Evolutionary conservation across 2,329 filamentous ascomycete species (phyloP), one percentile per base, ranked within the genome.

Genomic region (Alternaria gansuensis): DNA sequence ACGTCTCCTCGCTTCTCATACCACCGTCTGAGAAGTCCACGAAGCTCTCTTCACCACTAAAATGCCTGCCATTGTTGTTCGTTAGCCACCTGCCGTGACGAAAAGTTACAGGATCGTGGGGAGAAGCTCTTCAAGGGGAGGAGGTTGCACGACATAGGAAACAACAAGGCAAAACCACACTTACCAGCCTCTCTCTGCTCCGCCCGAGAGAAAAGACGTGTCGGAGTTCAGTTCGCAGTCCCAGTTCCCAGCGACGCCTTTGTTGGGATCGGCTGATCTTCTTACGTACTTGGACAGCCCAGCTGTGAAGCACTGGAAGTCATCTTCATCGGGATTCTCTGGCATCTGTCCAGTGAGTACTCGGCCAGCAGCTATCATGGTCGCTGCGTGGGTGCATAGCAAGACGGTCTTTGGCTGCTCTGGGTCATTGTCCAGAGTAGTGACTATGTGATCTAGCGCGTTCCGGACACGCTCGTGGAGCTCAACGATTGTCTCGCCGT

Each of bases 121-220:
- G 17, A 29, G 24, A 14, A 21, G 49, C 5, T 29, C 7, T 3
- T 39, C 5, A 14, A n/a, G 5, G 11, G 11, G 31, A 14, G 44
- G 8, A 24, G n/a, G 36, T 24, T 13, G 3, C 39, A 45, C 31
- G 28, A 24, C 2, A 46, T 6, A 48, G 17, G 31, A 48, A 5
- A 21, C 5, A 13, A 43, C 26, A 43, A 48, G 26, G n/a, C 4
- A 40, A 39, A 50, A 11, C n/a, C 10, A 11, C 9, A 75, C 75
- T 71, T 78, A 95, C 93, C 94, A 98, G 74, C 93, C 93, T 80
- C 93, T 84, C 78, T 98, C 94, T 69, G 90, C 89, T 7, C 94
- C 94, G 54, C 85, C 84, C 53, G 83, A 87, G 66, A 98, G 81
- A 78, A 94, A 96, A 59, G 85, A 88, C 72, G 93, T 97, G 75